Conservation (phyloP, 495 filamentous ascomycete species). For the Aspergillus diversus region DNA sequence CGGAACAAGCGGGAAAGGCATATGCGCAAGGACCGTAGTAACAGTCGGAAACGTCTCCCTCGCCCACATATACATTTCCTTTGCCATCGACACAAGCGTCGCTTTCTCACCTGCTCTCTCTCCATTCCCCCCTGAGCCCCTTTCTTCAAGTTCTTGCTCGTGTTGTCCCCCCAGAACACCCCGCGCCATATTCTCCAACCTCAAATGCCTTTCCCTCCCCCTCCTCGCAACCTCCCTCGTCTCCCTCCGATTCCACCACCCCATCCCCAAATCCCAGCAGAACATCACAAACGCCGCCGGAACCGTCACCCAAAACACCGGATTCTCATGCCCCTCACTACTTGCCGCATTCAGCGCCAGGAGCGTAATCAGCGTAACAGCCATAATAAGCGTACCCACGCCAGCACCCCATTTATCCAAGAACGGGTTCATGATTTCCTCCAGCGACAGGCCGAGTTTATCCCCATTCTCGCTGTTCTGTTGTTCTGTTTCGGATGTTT, state of each 20-base stretch:
- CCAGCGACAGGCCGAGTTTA: conserved; percentile 8
- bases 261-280: conserved; percentile 15
- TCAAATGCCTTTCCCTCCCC: neutral
- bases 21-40: conserved; percentile 11
- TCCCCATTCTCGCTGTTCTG: neutral
- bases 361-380: conserved; percentile 11
- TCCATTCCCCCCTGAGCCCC: neutral
- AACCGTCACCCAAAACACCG: conserved; percentile 19
- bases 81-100: neutral
- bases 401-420: conserved; percentile 11
- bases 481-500: conserved; percentile 4
- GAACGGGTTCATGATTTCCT: conserved; percentile 20
- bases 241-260: conserved; percentile 11
- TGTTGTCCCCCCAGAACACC: neutral
- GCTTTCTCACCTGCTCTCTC: neutral
- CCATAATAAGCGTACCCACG: conserved; percentile 13
- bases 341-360: conserved; percentile 15
- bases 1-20: conserved; percentile 17
- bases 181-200: neutral
- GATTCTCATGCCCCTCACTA: conserved; percentile 8
- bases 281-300: conserved; percentile 19
- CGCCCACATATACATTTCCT: neutral
- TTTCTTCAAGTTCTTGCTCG: neutral
- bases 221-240: conserved; percentile 4
- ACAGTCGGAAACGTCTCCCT: conserved; percentile 18